phyloP scores from a whole-genome alignment of 192 early-diverging fungal genomes.

The Thamnidium elegans region DNA sequence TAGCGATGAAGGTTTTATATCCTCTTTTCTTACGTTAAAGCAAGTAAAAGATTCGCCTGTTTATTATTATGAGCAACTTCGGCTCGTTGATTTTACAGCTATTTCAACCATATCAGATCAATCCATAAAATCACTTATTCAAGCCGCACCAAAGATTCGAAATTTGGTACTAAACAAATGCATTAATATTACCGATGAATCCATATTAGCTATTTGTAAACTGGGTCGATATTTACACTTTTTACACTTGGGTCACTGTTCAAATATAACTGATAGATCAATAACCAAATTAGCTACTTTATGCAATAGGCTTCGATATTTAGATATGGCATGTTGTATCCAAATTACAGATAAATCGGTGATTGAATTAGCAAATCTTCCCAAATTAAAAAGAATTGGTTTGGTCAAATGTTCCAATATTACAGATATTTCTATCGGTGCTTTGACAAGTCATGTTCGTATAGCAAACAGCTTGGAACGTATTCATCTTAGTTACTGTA shows the following conservation, averaged over 20 bases:
- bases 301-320: slow-evolving; percentile 54
- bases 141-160: slow-evolving; percentile 52
- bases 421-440: slow-evolving; percentile 50
- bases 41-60: neutral
- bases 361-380: slow-evolving; percentile 49
- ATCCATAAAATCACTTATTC: slow-evolving; percentile 40
- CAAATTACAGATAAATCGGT: slow-evolving; percentile 52
- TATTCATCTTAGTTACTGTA: slow-evolving; percentile 57
- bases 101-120: slow-evolving; percentile 47
- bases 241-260: slow-evolving; percentile 57
- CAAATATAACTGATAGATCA: slow-evolving; percentile 47
- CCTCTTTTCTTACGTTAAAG: slow-evolving; percentile 19
- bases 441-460: slow-evolving; percentile 42
- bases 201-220: slow-evolving; percentile 43
- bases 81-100: slow-evolving; percentile 52
- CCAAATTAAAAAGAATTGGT: slow-evolving; percentile 54
- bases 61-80: slow-evolving; percentile 45
- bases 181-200: slow-evolving; percentile 48
- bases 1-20: slow-evolving; percentile 38
- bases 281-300: slow-evolving; percentile 44
- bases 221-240: slow-evolving; percentile 56
- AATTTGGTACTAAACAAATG: slow-evolving; percentile 57
- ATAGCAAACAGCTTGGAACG: slow-evolving; percentile 48
- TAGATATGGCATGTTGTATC: slow-evolving; percentile 55
- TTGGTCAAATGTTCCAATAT: slow-evolving; percentile 60